Percentiles rank a stretch among this genome's conserved stretches.
Evolutionary conservation across 2,329 filamentous ascomycete genomes (phyloP).

Genomic region (Geosmithia putterillii): DNA sequence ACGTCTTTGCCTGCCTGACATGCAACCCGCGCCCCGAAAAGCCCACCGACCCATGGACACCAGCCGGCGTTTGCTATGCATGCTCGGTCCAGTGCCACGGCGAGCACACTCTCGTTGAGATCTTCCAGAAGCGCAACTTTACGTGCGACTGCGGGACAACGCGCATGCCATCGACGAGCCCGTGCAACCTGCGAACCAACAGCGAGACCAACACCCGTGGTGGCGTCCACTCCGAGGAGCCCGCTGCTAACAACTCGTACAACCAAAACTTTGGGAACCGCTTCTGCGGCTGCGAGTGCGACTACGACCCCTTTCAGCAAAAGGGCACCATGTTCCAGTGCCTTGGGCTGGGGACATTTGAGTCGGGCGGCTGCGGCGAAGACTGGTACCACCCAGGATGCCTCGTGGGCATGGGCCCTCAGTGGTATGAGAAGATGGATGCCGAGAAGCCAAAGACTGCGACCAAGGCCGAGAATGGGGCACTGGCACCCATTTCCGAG

Average conservation of each 20-base stretch:
- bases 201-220: slow-evolving; percentile 63
- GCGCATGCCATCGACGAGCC: slow-evolving; percentile 55
- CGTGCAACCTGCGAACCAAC: slow-evolving; percentile 67
- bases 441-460: slow-evolving; percentile 17
- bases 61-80: slow-evolving; percentile 86
- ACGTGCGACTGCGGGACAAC: slow-evolving; percentile 93
- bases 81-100: slow-evolving; percentile 96
- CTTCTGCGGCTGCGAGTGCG: slow-evolving; percentile 81
- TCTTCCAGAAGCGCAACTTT: slow-evolving; percentile 92
- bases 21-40: slow-evolving; percentile 71
- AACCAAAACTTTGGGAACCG: slow-evolving; percentile 91
- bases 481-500: slow-evolving; percentile 30
- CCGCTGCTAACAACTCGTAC: slow-evolving; percentile 68
- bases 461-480: slow-evolving; percentile 6
- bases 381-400: slow-evolving; percentile 98
- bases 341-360: slow-evolving; percentile 65
- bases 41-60: slow-evolving; percentile 32
- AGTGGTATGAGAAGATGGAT: slow-evolving; percentile 51
- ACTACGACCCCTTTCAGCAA: slow-evolving; percentile 80
- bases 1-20: slow-evolving; percentile 83
- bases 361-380: slow-evolving; percentile 84
- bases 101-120: slow-evolving; percentile 86
- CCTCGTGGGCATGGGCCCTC: slow-evolving; percentile 65
- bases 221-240: slow-evolving; percentile 61
- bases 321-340: slow-evolving; percentile 99